Conservation (phyloP, 2,329 filamentous ascomycete species). For the Ophiocordyceps camponoti-rufipedis region DNA sequence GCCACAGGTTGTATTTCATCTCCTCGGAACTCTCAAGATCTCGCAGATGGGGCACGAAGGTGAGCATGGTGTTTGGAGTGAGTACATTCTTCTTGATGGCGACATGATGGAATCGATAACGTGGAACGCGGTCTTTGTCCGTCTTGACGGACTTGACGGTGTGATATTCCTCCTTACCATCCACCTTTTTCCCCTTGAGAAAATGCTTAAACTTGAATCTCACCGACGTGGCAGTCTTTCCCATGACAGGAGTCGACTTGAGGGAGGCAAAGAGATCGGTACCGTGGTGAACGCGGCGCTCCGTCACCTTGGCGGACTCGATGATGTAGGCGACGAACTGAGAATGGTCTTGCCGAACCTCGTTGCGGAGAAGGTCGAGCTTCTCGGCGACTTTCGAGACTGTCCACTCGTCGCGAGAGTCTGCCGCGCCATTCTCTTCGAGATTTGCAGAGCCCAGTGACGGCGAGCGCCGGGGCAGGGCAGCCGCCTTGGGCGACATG, state of each 20-base stretch:
- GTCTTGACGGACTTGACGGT: slow-evolving; percentile 28
- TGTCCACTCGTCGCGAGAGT: slow-evolving; percentile 18
- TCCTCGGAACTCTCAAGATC: slow-evolving; percentile 40
- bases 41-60: slow-evolving; percentile 39
- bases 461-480: background rate
- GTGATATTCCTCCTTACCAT: slow-evolving; percentile 23
- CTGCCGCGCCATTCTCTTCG: slow-evolving; percentile 6
- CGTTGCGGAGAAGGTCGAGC: slow-evolving; percentile 20
- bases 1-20: slow-evolving; percentile 34
- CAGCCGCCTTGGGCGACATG: background rate
- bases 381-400: slow-evolving; percentile 21
- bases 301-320: slow-evolving; percentile 22
- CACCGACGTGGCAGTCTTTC: slow-evolving; percentile 21
- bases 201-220: slow-evolving; percentile 33
- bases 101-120: slow-evolving; percentile 40
- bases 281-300: slow-evolving; percentile 21
- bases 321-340: slow-evolving; percentile 25
- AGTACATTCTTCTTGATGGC: slow-evolving; percentile 41
- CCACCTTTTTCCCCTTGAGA: slow-evolving; percentile 20
- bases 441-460: background rate
- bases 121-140: slow-evolving; percentile 32
- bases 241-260: slow-evolving; percentile 15
- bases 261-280: slow-evolving; percentile 30
- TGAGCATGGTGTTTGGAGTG: slow-evolving; percentile 40
- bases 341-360: slow-evolving; percentile 27